These are phyloP conservation scores for Astragalus membranaceus DNA, from an alignment of 306 rosid genomes.

Conservation along the genomic window DNA sequence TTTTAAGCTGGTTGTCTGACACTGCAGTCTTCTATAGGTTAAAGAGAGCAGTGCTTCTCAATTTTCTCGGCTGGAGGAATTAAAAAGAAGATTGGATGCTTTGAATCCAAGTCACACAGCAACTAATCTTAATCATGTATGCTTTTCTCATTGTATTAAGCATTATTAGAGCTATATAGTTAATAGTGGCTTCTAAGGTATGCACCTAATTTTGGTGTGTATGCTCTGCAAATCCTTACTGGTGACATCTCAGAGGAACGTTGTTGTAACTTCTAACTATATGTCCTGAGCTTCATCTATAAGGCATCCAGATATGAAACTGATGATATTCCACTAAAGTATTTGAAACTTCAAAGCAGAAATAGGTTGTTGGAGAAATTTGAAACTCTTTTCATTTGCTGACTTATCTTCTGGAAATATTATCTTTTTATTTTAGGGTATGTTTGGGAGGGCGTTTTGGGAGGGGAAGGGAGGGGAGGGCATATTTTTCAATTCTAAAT, in stretches of 20 bases:
- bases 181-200: not conserved
- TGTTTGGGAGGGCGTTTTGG: too few relatives aligned
- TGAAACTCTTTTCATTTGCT: not conserved
- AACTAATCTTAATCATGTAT: slow-evolving; percentile 41
- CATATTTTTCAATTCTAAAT: too few relatives aligned
- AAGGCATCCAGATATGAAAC: not conserved
- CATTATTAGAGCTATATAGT: slow-evolving; percentile 3
- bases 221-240: not conserved
- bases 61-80: slow-evolving; percentile 72
- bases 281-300: slow-evolving; percentile 3
- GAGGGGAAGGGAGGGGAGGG: too few relatives aligned
- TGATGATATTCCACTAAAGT: not conserved
- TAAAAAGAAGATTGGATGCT: slow-evolving; percentile 86
- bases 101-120: slow-evolving; percentile 63
- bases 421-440: not conserved
- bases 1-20: slow-evolving; percentile 28
- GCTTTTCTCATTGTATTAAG: slow-evolving; percentile 11
- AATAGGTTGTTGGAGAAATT: not conserved
- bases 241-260: not conserved
- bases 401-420: not conserved
- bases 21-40: slow-evolving; percentile 44
- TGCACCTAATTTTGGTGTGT: not conserved
- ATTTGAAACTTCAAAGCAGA: not conserved
- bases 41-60: slow-evolving; percentile 84
- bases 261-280: not conserved